phyloP scores from a whole-genome alignment of 768 basidiomycete genomes.

The Suillus placidus region DNA sequence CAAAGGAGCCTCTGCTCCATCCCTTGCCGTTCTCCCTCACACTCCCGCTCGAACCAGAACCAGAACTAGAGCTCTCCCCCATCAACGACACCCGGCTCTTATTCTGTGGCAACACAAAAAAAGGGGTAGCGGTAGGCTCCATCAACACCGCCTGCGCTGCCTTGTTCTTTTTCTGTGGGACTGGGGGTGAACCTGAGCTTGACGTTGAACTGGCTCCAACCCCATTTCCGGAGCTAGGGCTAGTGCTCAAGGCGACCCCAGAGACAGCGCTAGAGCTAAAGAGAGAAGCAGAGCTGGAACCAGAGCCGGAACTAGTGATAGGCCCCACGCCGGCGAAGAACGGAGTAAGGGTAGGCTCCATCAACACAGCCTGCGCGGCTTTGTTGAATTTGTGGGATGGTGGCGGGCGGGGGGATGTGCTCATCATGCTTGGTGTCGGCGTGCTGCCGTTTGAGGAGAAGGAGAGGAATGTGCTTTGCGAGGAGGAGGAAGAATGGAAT shows the following conservation, averaged over 20 bases:
- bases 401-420: neutral
- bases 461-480: neutral
- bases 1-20: neutral
- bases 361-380: neutral
- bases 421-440: neutral
- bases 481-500: neutral
- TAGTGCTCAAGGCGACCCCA: too few relatives aligned
- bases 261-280: too few relatives aligned
- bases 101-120: conserved; percentile 6
- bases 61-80: neutral
- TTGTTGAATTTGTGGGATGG: neutral
- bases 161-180: neutral
- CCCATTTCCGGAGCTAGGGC: too few relatives aligned
- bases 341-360: neutral
- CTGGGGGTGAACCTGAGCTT: neutral
- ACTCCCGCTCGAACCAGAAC: neutral
- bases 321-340: neutral
- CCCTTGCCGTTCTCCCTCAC: neutral
- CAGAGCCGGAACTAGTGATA: too few relatives aligned
- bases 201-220: neutral
- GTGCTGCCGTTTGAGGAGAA: neutral
- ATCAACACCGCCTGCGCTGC: conserved; percentile 12
- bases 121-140: conserved; percentile 1
- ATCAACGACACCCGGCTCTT: conserved; percentile 5
- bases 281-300: too few relatives aligned